phyloP scores from a whole-genome alignment of 768 basidiomycete species.

The Termitomyces sp. region DNA sequence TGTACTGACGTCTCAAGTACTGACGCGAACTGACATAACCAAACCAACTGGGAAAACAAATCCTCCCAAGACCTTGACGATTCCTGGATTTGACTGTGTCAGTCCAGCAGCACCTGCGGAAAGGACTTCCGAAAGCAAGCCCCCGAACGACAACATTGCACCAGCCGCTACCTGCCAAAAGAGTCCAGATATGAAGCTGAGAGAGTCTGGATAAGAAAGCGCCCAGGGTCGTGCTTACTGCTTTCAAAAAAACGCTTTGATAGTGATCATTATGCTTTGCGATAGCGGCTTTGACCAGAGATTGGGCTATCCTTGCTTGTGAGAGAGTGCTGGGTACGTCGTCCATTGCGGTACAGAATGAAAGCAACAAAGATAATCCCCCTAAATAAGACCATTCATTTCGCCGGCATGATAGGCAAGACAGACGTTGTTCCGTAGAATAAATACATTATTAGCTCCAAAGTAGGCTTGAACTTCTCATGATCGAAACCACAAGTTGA shows the following conservation, averaged over 20 bases:
- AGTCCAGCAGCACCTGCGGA: constrained; percentile 54
- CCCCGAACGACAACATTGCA: constrained; percentile 72
- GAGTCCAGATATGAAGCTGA: not conserved
- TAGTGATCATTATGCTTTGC: constrained; percentile 60
- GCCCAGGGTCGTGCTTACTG: constrained; percentile 37
- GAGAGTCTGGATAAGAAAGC: not conserved
- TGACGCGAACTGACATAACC: constrained; percentile 50
- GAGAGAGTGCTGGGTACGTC: constrained; percentile 40
- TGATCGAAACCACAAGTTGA: not conserved
- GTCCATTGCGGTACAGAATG: constrained; percentile 5
- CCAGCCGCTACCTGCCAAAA: constrained; percentile 57
- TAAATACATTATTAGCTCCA: not conserved
- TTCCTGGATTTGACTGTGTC: constrained; percentile 51
- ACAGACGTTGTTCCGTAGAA: not conserved
- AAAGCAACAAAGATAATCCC: not conserved
- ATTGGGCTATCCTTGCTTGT: constrained; percentile 52
- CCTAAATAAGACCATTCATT: not conserved
- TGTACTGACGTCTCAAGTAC: not conserved
- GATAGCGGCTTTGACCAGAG: constrained; percentile 52
- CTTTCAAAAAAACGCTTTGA: constrained; percentile 61
- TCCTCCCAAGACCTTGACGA: constrained; percentile 61
- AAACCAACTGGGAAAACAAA: constrained; percentile 75
- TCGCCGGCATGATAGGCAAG: not conserved
- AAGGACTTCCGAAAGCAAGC: constrained; percentile 55
- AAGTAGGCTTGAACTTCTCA: not conserved